phyloP scores from a whole-genome alignment of 805 yeast species.

The Priceomyces medius region DNA sequence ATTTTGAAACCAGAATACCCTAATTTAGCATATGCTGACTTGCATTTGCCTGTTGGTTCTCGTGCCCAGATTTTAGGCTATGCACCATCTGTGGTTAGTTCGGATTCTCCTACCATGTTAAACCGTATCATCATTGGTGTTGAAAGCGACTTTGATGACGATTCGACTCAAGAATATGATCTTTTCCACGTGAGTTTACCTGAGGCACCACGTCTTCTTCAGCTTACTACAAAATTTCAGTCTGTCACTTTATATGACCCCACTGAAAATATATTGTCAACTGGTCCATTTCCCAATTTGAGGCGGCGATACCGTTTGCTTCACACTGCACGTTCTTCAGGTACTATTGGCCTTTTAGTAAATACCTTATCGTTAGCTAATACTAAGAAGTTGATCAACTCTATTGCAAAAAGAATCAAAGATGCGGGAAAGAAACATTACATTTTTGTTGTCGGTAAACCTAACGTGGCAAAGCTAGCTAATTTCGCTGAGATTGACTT shows the following conservation, averaged over 20 bases:
- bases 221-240: slow-evolving; percentile 68
- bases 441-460: slow-evolving; percentile 94
- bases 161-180: slow-evolving; percentile 41
- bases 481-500: slow-evolving; percentile 92
- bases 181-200: slow-evolving; percentile 74
- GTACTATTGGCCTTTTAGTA: slow-evolving; percentile 86
- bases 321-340: slow-evolving; percentile 87
- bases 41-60: slow-evolving; percentile 23
- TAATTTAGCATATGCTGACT: slow-evolving; percentile 32
- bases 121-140: slow-evolving; percentile 18
- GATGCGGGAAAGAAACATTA: slow-evolving; percentile 88
- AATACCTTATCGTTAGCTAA: slow-evolving; percentile 83
- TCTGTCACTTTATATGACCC: slow-evolving; percentile 54
- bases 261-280: slow-evolving; percentile 21
- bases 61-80: slow-evolving; percentile 45
- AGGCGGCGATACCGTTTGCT: slow-evolving; percentile 82
- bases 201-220: slow-evolving; percentile 73
- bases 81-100: slow-evolving; percentile 16
- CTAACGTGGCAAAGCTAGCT: slow-evolving; percentile 94
- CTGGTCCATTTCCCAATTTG: slow-evolving; percentile 74
- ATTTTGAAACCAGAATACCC: slow-evolving; percentile 30
- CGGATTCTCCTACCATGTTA: slow-evolving; percentile 7
- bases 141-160: slow-evolving; percentile 26
- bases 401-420: slow-evolving; percentile 58
- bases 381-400: slow-evolving; percentile 64